Base-by-base conservation (phyloP, 2,329 filamentous ascomycete genomes). In the Fonsecaea nubica region DNA sequence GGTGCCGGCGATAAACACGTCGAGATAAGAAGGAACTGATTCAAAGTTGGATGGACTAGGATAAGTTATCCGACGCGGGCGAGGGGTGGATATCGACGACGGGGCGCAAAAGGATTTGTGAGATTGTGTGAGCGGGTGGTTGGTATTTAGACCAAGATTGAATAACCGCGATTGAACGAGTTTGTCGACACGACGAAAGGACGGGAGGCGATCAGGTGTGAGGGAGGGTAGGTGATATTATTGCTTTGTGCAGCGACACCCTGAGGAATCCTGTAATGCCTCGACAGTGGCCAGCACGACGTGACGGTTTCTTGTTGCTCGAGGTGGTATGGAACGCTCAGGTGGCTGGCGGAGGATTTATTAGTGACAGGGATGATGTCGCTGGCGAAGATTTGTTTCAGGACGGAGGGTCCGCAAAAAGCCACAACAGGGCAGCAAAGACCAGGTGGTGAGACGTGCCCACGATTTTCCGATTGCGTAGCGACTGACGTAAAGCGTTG, bases 311-410 rank as follows among this genome's bases (percentile, higher is more conserved):
- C 52, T 12, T 48, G 60, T 55, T 62, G 38, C 58, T 40, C 33
- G 30, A 48, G 55, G 55, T 67, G 60, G 61, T 54, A 62, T 58
- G 53, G 48, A 33, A 56, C 9, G 60, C 36, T 50, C 33, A 63
- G 60, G 65, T 70, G 68, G 65, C 68, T 64, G 68, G 68, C 59
- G 38, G 54, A 36, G 48, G 63, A 55, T 54, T 45, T 33, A 55
- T 35, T 30, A 36, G 60, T 56, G 60, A 62, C 58, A 60, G 61
- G 67, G 62, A 65, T 60, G 32, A 13, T 54, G 58, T 53, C 35
- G 55, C 45, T 57, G 52, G 58, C 42, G 65, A 67, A 63, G 60
- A 62, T 67, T 52, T 67, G 68, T 68, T 70, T 70, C 68, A 70
- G 68, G 54, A 36, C 53, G 8, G 59, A 45, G 64, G 45, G 58